Evolutionary conservation across 2,329 filamentous ascomycete genomes (phyloP), one percentile per base, ranked within the genome.

Genomic region (Aspergillus brasiliensis): DNA sequence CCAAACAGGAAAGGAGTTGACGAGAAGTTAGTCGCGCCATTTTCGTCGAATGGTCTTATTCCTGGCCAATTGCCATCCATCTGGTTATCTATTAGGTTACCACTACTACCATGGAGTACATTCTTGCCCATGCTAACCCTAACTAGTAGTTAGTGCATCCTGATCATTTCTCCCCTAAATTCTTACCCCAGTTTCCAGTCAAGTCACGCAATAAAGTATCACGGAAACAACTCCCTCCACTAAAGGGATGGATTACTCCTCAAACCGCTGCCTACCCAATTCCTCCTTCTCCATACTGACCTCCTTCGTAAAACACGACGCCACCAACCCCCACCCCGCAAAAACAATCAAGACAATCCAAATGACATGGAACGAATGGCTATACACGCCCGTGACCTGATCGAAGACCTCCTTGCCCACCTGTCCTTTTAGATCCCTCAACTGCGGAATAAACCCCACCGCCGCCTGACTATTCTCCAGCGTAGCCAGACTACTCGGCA

Each of bases 341-440:
- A 59, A 38, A 15, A 46, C 57, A 13, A 51, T 51, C 57, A 59
- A 51, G 3, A 38, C 38, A n/a, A 56, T 51, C 17, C 54, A 59
- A 11, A 59, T 59, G 8, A 44, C 40, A 34, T 51, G 57, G 31
- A 59, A 59, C 23, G 38, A 48, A 31, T 55, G 34, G 2, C 37
- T 31, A 51, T 59, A 59, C 7, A 49, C 57, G 5, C 42, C 21
- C 10, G 34, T 28, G 5, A 56, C 53, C 25, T n/a, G 40, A 23
- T 37, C 40, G 8, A 51, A 37, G 23, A 38, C 37, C 23, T 27
- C 42, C 42, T 46, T 23, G 19, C 10, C 42, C 42, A 46, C 42
- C 42, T 46, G 17, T 23, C 42, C 42, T 19, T 19, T 19, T 8
- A 46, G 42, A 10, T 19, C 17, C 17, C 42, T 46, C 19, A 46